phyloP scores from a whole-genome alignment of 352 stramenopile genomes.

The Aphanomyces astaci region DNA sequence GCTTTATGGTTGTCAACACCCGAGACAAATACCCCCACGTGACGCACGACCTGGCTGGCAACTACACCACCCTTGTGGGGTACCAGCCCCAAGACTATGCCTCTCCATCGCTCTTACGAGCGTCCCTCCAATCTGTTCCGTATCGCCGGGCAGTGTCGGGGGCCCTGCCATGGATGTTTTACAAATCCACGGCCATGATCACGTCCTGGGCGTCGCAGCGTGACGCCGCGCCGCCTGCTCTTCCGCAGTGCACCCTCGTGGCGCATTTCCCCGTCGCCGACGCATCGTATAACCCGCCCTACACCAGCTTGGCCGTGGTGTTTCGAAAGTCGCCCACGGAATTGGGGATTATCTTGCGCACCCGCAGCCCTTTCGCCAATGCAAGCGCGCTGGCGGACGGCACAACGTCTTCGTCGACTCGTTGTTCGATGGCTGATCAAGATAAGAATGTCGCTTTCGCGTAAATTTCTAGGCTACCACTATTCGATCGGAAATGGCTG shows the following conservation, averaged over 20 bases:
- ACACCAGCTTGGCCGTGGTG: not conserved
- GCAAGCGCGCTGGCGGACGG: not conserved
- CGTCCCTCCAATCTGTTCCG: constrained; percentile 22
- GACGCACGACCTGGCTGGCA: constrained; percentile 31
- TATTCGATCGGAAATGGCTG: too few species aligned
- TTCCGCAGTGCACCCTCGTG: not conserved
- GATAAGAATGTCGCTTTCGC: not conserved
- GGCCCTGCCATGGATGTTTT: not conserved
- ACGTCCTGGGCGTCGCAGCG: not conserved
- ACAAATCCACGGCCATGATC: not conserved
- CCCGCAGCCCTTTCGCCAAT: not conserved
- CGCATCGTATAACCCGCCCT: not conserved
- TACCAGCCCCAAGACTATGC: constrained; percentile 33
- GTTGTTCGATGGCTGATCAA: not conserved
- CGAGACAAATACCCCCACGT: constrained; percentile 24
- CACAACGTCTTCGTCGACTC: not conserved
- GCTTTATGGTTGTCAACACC: constrained; percentile 33
- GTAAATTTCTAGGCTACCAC: too few species aligned
- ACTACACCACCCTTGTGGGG: constrained; percentile 33
- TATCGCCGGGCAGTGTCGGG: not conserved
- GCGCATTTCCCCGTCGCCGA: not conserved
- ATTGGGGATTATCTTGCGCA: not conserved
- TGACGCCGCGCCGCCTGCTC: not conserved
- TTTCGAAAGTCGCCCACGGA: not conserved
- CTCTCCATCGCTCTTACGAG: constrained; percentile 30